Base-by-base conservation (phyloP, 1,284 basidiomycete genomes). In the Ceratobasidium sp. region DNA sequence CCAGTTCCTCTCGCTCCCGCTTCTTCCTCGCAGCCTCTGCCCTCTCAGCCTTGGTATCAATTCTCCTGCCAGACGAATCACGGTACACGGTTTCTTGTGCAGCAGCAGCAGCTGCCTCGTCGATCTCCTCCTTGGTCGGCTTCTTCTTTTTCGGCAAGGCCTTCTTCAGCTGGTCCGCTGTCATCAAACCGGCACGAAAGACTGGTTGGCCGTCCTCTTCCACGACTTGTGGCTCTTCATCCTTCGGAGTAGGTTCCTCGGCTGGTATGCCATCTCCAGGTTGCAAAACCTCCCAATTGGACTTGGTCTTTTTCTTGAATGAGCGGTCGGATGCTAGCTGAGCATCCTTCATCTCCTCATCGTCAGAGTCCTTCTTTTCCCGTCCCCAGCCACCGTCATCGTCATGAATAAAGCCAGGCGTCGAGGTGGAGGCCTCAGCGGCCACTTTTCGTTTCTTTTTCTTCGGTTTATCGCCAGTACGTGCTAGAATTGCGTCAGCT, bases 71-170 rank as follows among this genome's bases (percentile, higher is more conserved):
- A 7, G 85, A 84, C 16, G 88, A 81, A 77, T 99, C 96, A 76
- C 97, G 93, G 78, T 99, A 97, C 11, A 99, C 86, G 0, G 97
- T 99, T 76, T 94, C 90, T 75, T 93, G 88, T 14, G 87, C 87
- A 21, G 82, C 83, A 0, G 84, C 83, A 58, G 85, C 82, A 70
- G 85, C 83, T 71, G 86, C 86, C 23, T 80, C 83, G 59, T 78
- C 78, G 1, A 76, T 78, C 29, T 78, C 76, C 14, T 80, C 78
- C 2, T 83, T 82, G 49, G 74, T 75, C 56, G 78, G 76, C 50
- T 74, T 72, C 30, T 74, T 71, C 70, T 71, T 77, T 77, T 68
- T 79, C 77, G 4, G 75, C 73, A n/a, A 75, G 14, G 82, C 81
- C 79, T 82, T 85, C 79, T 81, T 87, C 73, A 85, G 78, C 75